Conservation (phyloP, 345 rosid species). For the Eucalyptus tenuipes region DNA sequence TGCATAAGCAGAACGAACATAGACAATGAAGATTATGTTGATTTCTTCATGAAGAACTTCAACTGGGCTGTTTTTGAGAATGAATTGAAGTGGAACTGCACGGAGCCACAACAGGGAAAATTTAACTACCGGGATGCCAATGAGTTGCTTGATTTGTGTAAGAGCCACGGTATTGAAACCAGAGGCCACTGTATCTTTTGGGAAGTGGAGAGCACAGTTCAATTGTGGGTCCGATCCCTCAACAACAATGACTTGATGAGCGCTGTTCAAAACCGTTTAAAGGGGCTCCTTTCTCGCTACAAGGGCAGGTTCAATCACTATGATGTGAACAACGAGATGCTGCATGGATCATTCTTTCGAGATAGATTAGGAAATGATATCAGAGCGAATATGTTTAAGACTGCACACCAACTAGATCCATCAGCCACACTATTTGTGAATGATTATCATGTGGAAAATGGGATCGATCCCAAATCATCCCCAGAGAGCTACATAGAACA, state of each 20-base stretch:
- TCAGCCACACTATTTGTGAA: slow-evolving; percentile 66
- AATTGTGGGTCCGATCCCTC: slow-evolving; percentile 62
- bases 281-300: slow-evolving; percentile 72
- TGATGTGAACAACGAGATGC: slow-evolving; percentile 96
- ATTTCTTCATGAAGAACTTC: slow-evolving; percentile 63
- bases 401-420: slow-evolving; percentile 53
- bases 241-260: slow-evolving; percentile 36
- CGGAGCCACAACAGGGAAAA: slow-evolving; percentile 70
- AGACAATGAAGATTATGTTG: slow-evolving; percentile 81
- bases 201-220: slow-evolving; percentile 76
- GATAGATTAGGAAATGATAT: slow-evolving; percentile 58
- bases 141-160: slow-evolving; percentile 62
- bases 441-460: slow-evolving; percentile 91
- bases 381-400: slow-evolving; percentile 67
- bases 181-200: slow-evolving; percentile 98
- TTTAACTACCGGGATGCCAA: slow-evolving; percentile 77
- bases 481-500: slow-evolving; percentile 76
- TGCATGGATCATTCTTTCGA: slow-evolving; percentile 82
- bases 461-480: slow-evolving; percentile 56
- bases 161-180: slow-evolving; percentile 34
- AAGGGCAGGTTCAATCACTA: slow-evolving; percentile 81
- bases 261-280: slow-evolving; percentile 69
- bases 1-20: slow-evolving; percentile 72
- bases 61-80: slow-evolving; percentile 94
- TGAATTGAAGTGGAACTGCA: slow-evolving; percentile 97